Percentiles rank a stretch among this genome's conserved stretches.
Conservation (phyloP, 805 yeast species). For the Nakazawaea siamensis region DNA sequence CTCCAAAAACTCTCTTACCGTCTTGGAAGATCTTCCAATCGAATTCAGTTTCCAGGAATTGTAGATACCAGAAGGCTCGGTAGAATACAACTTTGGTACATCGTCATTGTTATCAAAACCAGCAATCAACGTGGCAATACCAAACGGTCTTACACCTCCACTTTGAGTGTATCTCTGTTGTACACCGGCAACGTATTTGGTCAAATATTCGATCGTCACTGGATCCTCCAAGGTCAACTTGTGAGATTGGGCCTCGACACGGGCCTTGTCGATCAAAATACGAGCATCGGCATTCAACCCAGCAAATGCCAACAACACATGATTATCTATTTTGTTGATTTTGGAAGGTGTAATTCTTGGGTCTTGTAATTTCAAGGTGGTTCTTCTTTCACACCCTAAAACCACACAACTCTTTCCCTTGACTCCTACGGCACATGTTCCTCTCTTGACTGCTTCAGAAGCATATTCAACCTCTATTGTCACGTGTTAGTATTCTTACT, state of each 20-base stretch:
- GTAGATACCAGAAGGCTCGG: constrained; percentile 96
- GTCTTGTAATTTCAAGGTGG: constrained; percentile 91
- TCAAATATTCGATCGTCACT: constrained; percentile 82
- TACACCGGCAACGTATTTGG: constrained; percentile 94
- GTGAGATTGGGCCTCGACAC: constrained; percentile 95
- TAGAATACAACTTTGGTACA: constrained; percentile 79
- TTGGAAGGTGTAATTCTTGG: constrained; percentile 94
- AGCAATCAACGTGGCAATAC: constrained; percentile 89
- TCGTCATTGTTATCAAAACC: constrained; percentile 87
- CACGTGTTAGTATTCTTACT: constrained; percentile 5
- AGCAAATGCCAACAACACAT: constrained; percentile 88
- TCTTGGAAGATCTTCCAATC: constrained; percentile 90
- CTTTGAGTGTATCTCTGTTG: constrained; percentile 96
- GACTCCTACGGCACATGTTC: constrained; percentile 96
- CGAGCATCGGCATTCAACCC: constrained; percentile 99
- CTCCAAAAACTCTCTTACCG: constrained; percentile 92
- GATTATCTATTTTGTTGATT: constrained; percentile 85
- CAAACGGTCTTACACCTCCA: constrained; percentile 98
- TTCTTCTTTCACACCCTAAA: constrained; percentile 93
- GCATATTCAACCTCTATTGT: constrained; percentile 86
- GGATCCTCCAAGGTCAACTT: constrained; percentile 92
- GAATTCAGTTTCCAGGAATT: constrained; percentile 98
- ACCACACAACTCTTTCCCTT: constrained; percentile 87
- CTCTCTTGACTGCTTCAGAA: constrained; percentile 94
- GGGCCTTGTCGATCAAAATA: constrained; percentile 86